Evolutionary conservation across 768 basidiomycete species (phyloP), one percentile per base, ranked within the genome.

Genomic region (Panellus pusillus): DNA sequence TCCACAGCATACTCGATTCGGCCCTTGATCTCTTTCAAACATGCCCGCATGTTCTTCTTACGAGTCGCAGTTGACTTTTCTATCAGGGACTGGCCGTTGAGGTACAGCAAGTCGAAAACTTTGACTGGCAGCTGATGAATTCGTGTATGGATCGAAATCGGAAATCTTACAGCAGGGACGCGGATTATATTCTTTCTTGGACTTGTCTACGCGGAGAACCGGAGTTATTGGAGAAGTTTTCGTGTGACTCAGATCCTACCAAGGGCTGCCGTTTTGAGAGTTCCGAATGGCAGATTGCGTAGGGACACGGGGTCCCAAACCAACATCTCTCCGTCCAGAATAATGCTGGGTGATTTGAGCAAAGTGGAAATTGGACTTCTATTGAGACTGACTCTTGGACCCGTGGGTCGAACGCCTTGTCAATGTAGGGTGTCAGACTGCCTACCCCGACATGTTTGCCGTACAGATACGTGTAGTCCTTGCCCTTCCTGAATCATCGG

Each of bases 241-340:
- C 6, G 24, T 24, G 9, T 45, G 12, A 13, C 1, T 28, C n/a
- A 15, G 11, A 11, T 57, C 76, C 38, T 54, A 93, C 92, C 90
- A 14, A 88, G 74, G 0, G 95, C 95, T 39, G 93, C 93, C 0
- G 93, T 91, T 71, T 99, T 99, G 45, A 99, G 74, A 0, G 85
- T 90, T 2, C 97, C 97, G 57, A 99, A 98, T 0, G 96, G 92
- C 17, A 97, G 74, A 64, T 92, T 91, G 18, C 91, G 83, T 62
- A 89, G 87, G 1, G 91, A 86, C 3, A 89, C 76, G 0, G 96
- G 96, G 69, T 98, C 97, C 90, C 91, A 98, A 3, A 98, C 96
- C 29, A 99, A 74, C 96, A 99, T 98, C 68, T 99, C 97, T 0
- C 97, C 97, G 61, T 99, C 97, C 13, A 99, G 70, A 43, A 98